Conservation (phyloP, 2,329 filamentous ascomycete species). For the Aquanectria penicillioides region DNA sequence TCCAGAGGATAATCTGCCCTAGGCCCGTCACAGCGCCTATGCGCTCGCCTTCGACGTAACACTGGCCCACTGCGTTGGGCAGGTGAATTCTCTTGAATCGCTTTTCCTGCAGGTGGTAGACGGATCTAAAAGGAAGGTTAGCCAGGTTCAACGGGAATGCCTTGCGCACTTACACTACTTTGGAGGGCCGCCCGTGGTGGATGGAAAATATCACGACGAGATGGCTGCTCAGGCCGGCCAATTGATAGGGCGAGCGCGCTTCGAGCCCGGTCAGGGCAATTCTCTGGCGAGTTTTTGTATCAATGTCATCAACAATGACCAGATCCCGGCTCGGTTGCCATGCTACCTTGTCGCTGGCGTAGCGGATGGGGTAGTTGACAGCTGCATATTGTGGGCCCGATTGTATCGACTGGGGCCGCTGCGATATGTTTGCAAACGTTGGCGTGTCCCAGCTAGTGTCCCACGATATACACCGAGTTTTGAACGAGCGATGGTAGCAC, state of each 20-base stretch:
- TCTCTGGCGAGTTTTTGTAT: constrained; percentile 26
- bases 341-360: constrained; percentile 37
- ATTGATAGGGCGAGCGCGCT: constrained; percentile 28
- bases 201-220: background rate
- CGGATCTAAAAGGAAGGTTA: constrained; percentile 21
- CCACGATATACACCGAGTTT: constrained; percentile 25
- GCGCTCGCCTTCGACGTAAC: constrained; percentile 31
- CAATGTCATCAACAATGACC: constrained; percentile 41
- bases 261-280: constrained; percentile 26
- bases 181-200: background rate
- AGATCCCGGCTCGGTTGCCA: constrained; percentile 38
- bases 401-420: background rate
- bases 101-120: constrained; percentile 32
- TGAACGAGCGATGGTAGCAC: constrained; percentile 9
- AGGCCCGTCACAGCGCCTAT: constrained; percentile 34
- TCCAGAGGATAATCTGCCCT: constrained; percentile 34
- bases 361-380: constrained; percentile 26
- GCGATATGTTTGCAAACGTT: background rate
- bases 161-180: constrained; percentile 18
- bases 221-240: constrained; percentile 9
- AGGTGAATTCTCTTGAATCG: constrained; percentile 34
- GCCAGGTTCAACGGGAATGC: background rate
- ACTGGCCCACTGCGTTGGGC: constrained; percentile 26
- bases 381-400: background rate
- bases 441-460: constrained; percentile 19